Base-by-base conservation (phyloP, 2,329 filamentous ascomycete species). In the Fusarium sp. region DNA sequence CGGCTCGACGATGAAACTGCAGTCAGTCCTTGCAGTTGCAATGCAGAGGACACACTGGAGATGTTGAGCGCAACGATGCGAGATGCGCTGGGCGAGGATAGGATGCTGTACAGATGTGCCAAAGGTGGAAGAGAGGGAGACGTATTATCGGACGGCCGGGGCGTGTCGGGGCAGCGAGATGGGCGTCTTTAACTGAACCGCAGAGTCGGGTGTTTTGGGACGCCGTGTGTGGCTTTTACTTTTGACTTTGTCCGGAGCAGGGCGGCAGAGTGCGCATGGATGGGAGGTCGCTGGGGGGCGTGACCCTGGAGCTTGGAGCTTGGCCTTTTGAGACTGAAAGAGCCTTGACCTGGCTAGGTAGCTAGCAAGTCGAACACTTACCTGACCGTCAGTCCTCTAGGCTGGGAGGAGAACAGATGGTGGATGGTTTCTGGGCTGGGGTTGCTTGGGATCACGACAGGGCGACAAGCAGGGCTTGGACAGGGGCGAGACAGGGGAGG, bases 371-470 rank as follows among this genome's bases (percentile, higher is more conserved):
- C 56, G 16, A 60, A 43, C 39, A 30, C 68, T 64, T 61, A 66
- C 68, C 69, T 75, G 69, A 75, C 66, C 66, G 61, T 75, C 72
- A 72, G 66, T 75, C 66, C 39, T 69, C 64, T 67, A 35, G 67
- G 56, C 62, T 66, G 64, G 67, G 56, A 58, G 57, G 54, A 61
- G 68, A 77, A 62, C 68, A 76, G 68, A 74, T 73, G 70, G 75
- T 72, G 75, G 76, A 77, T 73, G 72, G 69, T 71, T 72, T 78
- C 70, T n/a, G 74, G 64, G 73, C 76, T 78, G 75, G 74, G 74
- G 73, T 68, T 77, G 64, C 74, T 72, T 77, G 76, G 76, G 74
- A 78, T 78, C 69, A 78, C 76, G 71, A 71, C 77, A 78, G 76
- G 76, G 67, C 71, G 61, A 76, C 64, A 66, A 62, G 32, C 70